Evolutionary conservation across 257 asterid genomes (phyloP), one percentile per base, ranked within the genome.

Genomic region (Salvia miltiorrhiza): DNA sequence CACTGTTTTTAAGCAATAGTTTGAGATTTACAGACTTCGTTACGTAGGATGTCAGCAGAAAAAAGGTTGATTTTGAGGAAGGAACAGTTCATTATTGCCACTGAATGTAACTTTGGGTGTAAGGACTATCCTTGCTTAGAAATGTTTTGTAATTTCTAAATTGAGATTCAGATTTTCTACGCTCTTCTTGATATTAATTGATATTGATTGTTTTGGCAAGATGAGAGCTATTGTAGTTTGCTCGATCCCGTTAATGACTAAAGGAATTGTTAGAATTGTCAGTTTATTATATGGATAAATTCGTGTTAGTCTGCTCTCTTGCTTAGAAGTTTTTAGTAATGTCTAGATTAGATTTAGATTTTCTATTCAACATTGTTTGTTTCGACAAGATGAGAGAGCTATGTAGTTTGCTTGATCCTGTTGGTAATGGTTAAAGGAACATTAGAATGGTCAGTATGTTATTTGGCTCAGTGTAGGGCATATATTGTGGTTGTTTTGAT

Each of bases 21-120:
- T 37, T 37, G 43, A 37, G 12, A 37, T 37, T 8, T 8, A 37
- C 43, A 37, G 43, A 37, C 43, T 37, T 37, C 43, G 3, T 5
- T 7, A 30, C 35, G 0, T 41, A 50, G 49, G 43, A 19, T 40
- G 57, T 26, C n/a, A 5, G 23, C 20, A 7, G 21, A 47, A 53
- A 35, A 59, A 61, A 13, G 37, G 59, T 17, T 23, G 24, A 57
- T 23, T 63, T 57, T 70, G 52, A 55, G 56, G 63, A 23, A 52
- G 69, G 45, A 74, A 28, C 49, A 33, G 67, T 48, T 54, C 30
- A 43, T 43, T 43, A 33, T 30, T 32, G 71, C 53, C 19, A 17
- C 3, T 3, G 26, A 52, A 44, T 33, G 14, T 21, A 19, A 1
- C 30, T 67, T 68, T 66, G 23, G 52, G 41, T 26, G 39, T 37